These are phyloP conservation scores for Xylariaceae sp. DNA, from an alignment of 2,329 filamentous ascomycete species.

Conservation along the genomic window DNA sequence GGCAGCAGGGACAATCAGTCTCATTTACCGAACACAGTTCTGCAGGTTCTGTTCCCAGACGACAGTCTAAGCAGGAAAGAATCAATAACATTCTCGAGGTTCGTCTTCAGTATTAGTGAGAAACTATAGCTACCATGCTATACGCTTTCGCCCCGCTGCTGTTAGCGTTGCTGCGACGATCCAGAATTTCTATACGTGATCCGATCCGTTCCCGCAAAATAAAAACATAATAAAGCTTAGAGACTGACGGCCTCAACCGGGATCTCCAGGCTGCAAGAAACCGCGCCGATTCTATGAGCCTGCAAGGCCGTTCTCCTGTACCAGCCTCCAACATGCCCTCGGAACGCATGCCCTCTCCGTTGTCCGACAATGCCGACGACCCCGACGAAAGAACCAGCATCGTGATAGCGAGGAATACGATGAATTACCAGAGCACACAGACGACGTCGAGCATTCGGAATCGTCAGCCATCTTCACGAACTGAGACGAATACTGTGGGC, in stretches of 20 bases:
- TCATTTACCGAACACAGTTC: constrained; percentile 12
- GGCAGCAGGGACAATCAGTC: constrained; percentile 5
- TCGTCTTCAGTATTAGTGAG: constrained; percentile 31
- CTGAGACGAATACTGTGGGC: constrained; percentile 32
- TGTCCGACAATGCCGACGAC: constrained; percentile 27
- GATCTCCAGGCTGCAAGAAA: constrained; percentile 49
- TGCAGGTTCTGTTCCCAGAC: constrained; percentile 24
- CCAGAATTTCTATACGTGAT: neutral
- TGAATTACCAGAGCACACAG: constrained; percentile 51
- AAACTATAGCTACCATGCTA: constrained; percentile 9
- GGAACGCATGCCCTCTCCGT: constrained; percentile 17
- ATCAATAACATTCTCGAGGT: constrained; percentile 57
- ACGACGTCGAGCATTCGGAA: constrained; percentile 34
- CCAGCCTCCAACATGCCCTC: constrained; percentile 33
- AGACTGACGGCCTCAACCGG: constrained; percentile 1
- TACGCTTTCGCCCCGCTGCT: neutral
- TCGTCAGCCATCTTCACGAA: constrained; percentile 26
- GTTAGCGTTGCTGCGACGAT: constrained; percentile 8
- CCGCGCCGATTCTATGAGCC: constrained; percentile 51
- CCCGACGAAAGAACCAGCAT: constrained; percentile 54
- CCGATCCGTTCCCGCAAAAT: neutral
- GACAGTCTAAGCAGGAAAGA: constrained; percentile 48
- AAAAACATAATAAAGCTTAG: neutral
- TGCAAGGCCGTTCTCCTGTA: constrained; percentile 24
- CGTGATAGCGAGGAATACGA: constrained; percentile 43